A percentile compares a stretch with the other conserved stretches of the same genome.
These are phyloP conservation scores for Teratosphaeriaceae sp. DNA, from an alignment of 2,329 filamentous ascomycete species.

Conservation along the genomic window DNA sequence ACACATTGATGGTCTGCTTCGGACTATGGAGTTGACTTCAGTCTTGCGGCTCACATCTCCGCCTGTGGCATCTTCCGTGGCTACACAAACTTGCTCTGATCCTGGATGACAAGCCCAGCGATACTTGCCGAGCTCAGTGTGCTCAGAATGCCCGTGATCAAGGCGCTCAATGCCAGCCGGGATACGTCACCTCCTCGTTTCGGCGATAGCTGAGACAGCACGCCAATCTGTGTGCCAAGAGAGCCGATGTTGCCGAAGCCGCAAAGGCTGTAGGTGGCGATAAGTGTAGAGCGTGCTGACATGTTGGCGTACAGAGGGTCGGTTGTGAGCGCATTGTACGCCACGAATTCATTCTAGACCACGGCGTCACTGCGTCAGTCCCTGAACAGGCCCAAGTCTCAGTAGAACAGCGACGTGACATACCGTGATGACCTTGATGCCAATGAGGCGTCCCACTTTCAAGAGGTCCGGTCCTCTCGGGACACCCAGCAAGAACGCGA, in stretches of 20 bases:
- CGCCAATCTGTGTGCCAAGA: conserved; percentile 83
- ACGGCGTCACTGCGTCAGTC: conserved; percentile 7
- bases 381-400: background rate
- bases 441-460: conserved; percentile 71
- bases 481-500: conserved; percentile 77
- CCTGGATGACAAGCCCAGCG: conserved; percentile 66
- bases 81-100: conserved; percentile 32
- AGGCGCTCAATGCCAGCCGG: conserved; percentile 66
- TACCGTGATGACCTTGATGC: conserved; percentile 71
- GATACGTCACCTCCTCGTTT: conserved; percentile 68
- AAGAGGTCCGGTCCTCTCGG: conserved; percentile 54
- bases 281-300: conserved; percentile 65
- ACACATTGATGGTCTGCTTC: no score
- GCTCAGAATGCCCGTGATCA: conserved; percentile 69
- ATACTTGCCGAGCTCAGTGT: conserved; percentile 74
- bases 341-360: conserved; percentile 68
- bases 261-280: conserved; percentile 80
- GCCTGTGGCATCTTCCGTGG: no score
- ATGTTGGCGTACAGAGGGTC: conserved; percentile 50
- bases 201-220: conserved; percentile 74
- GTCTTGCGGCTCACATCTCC: no score
- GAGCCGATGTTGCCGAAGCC: conserved; percentile 74
- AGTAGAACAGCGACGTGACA: conserved; percentile 26
- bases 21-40: no score
- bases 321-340: conserved; percentile 54